These are phyloP conservation scores for Lineolata rhizophorae DNA, from an alignment of 495 filamentous ascomycete species.

Conservation along the genomic window DNA sequence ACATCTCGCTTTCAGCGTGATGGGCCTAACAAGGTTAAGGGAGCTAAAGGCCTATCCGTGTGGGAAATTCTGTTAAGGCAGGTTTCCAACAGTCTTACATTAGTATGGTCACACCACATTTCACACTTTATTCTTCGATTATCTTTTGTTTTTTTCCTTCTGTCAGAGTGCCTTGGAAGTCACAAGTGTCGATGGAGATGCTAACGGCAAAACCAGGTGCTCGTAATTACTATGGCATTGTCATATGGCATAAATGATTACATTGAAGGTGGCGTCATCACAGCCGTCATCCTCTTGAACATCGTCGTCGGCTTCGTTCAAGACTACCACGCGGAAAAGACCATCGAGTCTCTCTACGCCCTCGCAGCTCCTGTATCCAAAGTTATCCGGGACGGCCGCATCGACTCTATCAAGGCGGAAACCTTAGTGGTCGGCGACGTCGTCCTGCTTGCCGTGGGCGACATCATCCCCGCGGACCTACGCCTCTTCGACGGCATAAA, in stretches of 20 bases:
- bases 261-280: slow-evolving; percentile 10
- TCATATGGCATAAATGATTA: slow-evolving; percentile 8
- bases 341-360: slow-evolving; percentile 9
- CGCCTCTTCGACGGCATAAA: slow-evolving; percentile 63
- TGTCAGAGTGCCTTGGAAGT: too few relatives aligned
- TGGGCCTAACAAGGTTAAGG: too few relatives aligned
- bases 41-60: too few relatives aligned
- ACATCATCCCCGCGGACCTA: slow-evolving; percentile 61
- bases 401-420: slow-evolving; percentile 16
- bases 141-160: too few relatives aligned
- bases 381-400: slow-evolving; percentile 12
- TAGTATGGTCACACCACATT: too few relatives aligned
- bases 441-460: slow-evolving; percentile 58
- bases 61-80: too few relatives aligned
- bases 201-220: too few relatives aligned
- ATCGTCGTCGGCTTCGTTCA: slow-evolving; percentile 8
- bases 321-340: slow-evolving; percentile 11
- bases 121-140: too few relatives aligned
- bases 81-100: too few relatives aligned
- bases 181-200: too few relatives aligned
- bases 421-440: slow-evolving; percentile 25
- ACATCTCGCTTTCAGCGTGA: too few relatives aligned
- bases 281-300: slow-evolving; percentile 8
- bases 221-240: slow-evolving; percentile 8
- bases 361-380: slow-evolving; percentile 8